Conservation (phyloP, 2,329 filamentous ascomycete genomes). For the Grosmannia huntii region DNA sequence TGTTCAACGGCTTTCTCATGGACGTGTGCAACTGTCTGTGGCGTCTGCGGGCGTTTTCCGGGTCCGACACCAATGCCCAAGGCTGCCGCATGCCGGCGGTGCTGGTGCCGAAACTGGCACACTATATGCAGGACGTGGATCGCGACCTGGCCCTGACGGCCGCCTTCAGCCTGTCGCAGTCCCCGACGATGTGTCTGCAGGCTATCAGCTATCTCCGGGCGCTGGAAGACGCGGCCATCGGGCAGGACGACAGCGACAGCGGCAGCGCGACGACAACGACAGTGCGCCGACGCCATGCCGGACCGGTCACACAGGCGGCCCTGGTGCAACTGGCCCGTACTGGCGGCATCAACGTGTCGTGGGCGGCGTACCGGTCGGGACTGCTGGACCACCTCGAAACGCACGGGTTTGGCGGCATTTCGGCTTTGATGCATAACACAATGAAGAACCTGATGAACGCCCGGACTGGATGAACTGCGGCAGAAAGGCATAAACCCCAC, state of each 20-base stretch:
- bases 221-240: slow-evolving; percentile 42
- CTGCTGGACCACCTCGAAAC: slow-evolving; percentile 56
- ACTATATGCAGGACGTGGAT: slow-evolving; percentile 37
- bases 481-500: neutral
- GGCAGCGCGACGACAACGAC: neutral
- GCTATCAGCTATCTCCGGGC: slow-evolving; percentile 42
- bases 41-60: slow-evolving; percentile 59
- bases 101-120: slow-evolving; percentile 31
- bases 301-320: slow-evolving; percentile 57
- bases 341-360: slow-evolving; percentile 54
- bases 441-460: slow-evolving; percentile 59
- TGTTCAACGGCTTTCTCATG: slow-evolving; percentile 77
- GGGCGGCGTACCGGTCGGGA: slow-evolving; percentile 64
- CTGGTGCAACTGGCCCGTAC: slow-evolving; percentile 48
- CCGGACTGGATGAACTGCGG: slow-evolving; percentile 2
- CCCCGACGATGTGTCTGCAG: slow-evolving; percentile 41
- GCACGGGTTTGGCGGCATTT: slow-evolving; percentile 52
- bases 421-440: slow-evolving; percentile 64
- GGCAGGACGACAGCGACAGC: slow-evolving; percentile 16
- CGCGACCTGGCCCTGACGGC: slow-evolving; percentile 31
- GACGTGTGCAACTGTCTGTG: slow-evolving; percentile 77
- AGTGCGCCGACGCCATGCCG: slow-evolving; percentile 40
- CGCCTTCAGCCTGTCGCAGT: slow-evolving; percentile 46
- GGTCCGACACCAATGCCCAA: slow-evolving; percentile 47
- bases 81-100: slow-evolving; percentile 36